Conservation (phyloP, 768 basidiomycete genomes). For the Leccinum boreale region DNA sequence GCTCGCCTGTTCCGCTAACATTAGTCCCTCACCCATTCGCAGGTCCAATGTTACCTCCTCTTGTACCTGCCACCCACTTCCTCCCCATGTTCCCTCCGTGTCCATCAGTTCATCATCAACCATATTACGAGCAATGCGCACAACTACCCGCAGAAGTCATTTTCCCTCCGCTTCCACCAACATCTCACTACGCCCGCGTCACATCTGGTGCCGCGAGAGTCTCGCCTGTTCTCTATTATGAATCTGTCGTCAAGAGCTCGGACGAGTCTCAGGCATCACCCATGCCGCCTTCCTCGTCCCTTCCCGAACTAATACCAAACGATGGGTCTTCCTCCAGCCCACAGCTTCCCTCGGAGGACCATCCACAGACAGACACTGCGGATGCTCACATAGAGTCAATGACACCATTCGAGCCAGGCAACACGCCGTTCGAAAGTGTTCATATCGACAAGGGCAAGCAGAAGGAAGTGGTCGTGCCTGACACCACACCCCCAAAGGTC, state of each 20-base stretch:
- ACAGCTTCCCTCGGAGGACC: constrained; percentile 34
- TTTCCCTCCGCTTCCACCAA: constrained; percentile 68
- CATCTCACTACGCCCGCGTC: constrained; percentile 38
- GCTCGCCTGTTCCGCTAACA: constrained; percentile 19
- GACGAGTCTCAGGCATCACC: constrained; percentile 27
- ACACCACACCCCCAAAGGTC: constrained; percentile 31
- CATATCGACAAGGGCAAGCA: constrained; percentile 14
- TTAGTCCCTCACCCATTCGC: constrained; percentile 19
- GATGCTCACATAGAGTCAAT: constrained; percentile 18
- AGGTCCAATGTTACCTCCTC: constrained; percentile 18
- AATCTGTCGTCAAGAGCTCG: constrained; percentile 20
- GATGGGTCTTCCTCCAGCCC: constrained; percentile 68
- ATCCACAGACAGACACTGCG: constrained; percentile 14
- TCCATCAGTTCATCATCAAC: constrained; percentile 64
- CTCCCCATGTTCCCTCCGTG: constrained; percentile 49
- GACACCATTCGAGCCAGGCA: constrained; percentile 13
- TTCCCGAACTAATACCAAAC: constrained; percentile 66
- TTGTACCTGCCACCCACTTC: constrained; percentile 24
- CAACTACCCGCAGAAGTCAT: constrained; percentile 61
- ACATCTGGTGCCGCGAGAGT: constrained; percentile 11
- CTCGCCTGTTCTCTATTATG: constrained; percentile 21
- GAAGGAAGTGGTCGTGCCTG: constrained; percentile 13
- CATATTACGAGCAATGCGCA: constrained; percentile 64
- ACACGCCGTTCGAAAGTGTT: constrained; percentile 7
- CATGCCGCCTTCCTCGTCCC: constrained; percentile 35